These are phyloP conservation scores for Fagopyrum esculentum DNA, from an alignment of 148 eudicot genomes.

Conservation along the genomic window DNA sequence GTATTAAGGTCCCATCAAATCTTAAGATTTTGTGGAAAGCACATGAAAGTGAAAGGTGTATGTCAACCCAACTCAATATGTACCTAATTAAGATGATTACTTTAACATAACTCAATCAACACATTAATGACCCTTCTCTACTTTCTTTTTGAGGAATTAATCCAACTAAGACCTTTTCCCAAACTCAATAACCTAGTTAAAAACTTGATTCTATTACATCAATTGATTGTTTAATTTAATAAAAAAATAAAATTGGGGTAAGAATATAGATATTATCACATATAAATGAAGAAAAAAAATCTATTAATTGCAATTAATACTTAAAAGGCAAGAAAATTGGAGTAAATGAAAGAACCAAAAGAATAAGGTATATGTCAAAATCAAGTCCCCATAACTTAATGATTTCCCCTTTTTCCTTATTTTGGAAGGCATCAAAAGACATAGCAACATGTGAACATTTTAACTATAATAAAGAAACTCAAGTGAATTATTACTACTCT, in stretches of 20 bases:
- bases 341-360: not conserved
- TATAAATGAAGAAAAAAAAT: not conserved
- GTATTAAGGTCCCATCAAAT: not conserved
- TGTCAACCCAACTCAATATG: not conserved
- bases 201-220: too few relatives aligned
- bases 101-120: too few relatives aligned
- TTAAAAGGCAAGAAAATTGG: not conserved
- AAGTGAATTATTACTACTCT: not conserved
- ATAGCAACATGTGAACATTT: not conserved
- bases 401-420: constrained; percentile 1
- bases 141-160: too few relatives aligned
- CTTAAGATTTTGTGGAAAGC: not conserved
- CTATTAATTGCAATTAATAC: not conserved
- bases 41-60: not conserved
- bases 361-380: not conserved
- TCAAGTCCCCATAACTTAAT: not conserved
- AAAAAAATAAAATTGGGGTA: not conserved
- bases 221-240: too few relatives aligned
- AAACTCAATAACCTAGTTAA: too few relatives aligned
- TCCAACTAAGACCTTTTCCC: too few relatives aligned
- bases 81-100: too few relatives aligned
- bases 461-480: not conserved
- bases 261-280: not conserved
- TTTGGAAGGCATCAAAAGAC: not conserved
- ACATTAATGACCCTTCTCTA: too few relatives aligned